A percentile compares a stretch with the other conserved stretches of the same genome.
phyloP scores from a whole-genome alignment of 202 grass and related monocot species.

The Bolboschoenoplectus hybrid region DNA sequence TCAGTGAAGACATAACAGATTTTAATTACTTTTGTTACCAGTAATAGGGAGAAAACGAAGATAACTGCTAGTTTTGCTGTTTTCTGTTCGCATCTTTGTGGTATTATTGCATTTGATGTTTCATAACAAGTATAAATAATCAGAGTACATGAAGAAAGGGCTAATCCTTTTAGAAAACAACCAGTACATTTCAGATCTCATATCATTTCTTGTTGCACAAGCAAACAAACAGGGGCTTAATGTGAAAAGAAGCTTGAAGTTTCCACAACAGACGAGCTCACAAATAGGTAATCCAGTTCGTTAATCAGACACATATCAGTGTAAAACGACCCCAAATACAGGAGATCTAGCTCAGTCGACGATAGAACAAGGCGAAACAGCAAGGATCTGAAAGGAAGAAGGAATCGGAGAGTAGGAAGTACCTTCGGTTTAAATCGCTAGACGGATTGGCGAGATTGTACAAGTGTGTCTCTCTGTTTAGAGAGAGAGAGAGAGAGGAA shows the following conservation, averaged over 20 bases:
- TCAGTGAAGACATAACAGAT: background rate
- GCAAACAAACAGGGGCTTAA: background rate
- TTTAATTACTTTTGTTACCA: background rate
- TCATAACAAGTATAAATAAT: background rate
- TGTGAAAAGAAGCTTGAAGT: conserved; percentile 14
- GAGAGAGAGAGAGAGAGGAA: background rate
- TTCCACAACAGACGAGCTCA: background rate
- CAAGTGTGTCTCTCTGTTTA: background rate
- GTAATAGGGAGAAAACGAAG: background rate
- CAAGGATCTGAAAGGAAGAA: conserved; percentile 22
- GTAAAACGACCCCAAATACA: conserved; percentile 2
- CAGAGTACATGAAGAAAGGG: background rate
- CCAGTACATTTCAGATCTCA: conserved; percentile 16
- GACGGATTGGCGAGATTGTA: background rate
- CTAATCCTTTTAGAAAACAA: background rate
- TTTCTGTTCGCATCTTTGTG: background rate
- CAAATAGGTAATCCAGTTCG: background rate
- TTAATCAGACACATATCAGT: background rate
- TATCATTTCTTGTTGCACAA: conserved; percentile 16
- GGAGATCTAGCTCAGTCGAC: conserved; percentile 35
- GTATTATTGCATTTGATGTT: background rate
- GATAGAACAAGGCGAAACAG: background rate
- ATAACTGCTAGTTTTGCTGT: background rate
- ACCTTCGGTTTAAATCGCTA: conserved; percentile 26
- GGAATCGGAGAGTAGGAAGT: background rate